Evolutionary conservation across 2,329 filamentous ascomycete species (phyloP).

Genomic region (Colletotrichum sp.): DNA sequence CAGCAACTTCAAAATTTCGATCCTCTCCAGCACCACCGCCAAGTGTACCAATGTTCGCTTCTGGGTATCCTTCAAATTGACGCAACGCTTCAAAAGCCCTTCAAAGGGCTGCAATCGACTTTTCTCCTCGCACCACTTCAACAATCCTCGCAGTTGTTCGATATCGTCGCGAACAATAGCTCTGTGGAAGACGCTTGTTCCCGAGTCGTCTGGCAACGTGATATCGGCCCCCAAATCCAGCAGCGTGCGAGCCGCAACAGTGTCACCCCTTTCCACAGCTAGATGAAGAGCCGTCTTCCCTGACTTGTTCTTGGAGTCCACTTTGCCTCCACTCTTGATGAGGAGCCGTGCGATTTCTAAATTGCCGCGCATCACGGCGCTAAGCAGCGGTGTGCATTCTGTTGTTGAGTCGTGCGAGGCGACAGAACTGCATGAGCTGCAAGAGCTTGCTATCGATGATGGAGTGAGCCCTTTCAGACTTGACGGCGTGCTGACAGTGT

Average conservation of each 20-base stretch:
- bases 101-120: not conserved
- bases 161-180: not conserved
- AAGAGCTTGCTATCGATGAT: not conserved
- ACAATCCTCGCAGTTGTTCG: not conserved
- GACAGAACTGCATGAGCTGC: not conserved
- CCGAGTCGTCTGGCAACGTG: not conserved
- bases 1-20: not conserved
- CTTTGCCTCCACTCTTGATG: not conserved
- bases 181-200: not conserved
- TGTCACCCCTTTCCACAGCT: not conserved
- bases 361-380: not conserved
- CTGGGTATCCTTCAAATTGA: not conserved
- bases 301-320: not conserved
- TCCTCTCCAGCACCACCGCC: not conserved
- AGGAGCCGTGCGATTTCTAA: not conserved
- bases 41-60: not conserved
- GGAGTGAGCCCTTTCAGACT: not conserved
- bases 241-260: not conserved
- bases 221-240: not conserved
- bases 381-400: not conserved
- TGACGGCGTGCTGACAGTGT: not conserved
- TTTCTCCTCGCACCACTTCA: not conserved
- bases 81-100: not conserved
- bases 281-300: not conserved
- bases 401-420: not conserved